Base-by-base conservation (phyloP, 805 yeast genomes). In the Candida hungchunana region DNA sequence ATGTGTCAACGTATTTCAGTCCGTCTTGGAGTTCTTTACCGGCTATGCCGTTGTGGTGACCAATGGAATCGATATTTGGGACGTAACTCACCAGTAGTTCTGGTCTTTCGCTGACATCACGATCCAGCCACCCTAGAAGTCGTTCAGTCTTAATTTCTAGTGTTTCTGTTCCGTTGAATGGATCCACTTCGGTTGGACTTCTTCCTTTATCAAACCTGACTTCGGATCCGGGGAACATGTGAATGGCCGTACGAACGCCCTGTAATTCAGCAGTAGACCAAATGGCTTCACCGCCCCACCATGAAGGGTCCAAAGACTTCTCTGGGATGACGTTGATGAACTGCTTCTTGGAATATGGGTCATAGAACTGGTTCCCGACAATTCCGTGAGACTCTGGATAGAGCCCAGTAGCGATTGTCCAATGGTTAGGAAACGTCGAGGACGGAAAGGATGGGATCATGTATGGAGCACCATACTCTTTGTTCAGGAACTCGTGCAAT, bases 171-270 rank as follows among this genome's bases (percentile, higher is more conserved):
- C 75, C 77, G 50, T 86, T 77, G 60, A 73, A 89, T 36, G 62
- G 59, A 46, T 82, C 93, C 22, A 76, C 46, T 31, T 69, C 71
- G 37, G 70, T 53, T 2, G 82, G 79, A 16, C 68, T 71, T n/a
- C n/a, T n/a, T 37, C 73, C 66, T 37, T 53, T 39, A 23, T 60
- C 61, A 52, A 73, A 76, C 18, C 71, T 69, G 7, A 79, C 94
- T 48, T 87, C 95, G 40, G 88, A 77, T 2, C 96, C 96, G 0
- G 96, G 96, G 95, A 95, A 89, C 96, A 87, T 88, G 58, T 88
- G 95, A n/a, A 86, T 81, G 0, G 88, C 94, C 5, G 82, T 60
- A 4, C 63, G 62, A 2, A 81, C 70, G 6, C 78, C 80, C 40
- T 82, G 82, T 14, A 58, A 56, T 19, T 65, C 66, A 0, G 90